Conservation (phyloP, 2,329 filamentous ascomycete species). For the Colletotrichum phormii region DNA sequence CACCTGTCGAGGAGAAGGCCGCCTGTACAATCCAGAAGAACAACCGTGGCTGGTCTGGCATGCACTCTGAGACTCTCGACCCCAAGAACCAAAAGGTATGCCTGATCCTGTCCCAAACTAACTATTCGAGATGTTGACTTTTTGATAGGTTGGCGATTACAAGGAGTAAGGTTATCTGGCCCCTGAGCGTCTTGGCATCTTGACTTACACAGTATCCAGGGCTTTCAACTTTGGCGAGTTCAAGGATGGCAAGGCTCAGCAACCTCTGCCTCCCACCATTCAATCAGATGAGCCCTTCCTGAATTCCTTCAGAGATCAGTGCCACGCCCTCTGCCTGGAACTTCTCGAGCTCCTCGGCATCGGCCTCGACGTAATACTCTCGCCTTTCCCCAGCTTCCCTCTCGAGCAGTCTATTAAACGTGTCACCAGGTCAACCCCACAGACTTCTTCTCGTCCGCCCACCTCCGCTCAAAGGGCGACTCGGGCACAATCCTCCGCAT, state of each 20-base stretch:
- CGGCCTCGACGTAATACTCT: constrained; percentile 72
- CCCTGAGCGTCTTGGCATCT: background rate
- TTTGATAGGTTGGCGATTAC: constrained; percentile 77
- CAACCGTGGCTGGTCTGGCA: constrained; percentile 89
- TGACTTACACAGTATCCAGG: constrained; percentile 56
- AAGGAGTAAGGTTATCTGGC: constrained; percentile 74
- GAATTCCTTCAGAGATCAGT: constrained; percentile 74
- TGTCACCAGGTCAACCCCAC: constrained; percentile 54
- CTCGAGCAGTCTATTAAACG: constrained; percentile 15
- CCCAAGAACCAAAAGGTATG: constrained; percentile 81
- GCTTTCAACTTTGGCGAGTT: constrained; percentile 94
- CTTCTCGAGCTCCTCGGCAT: constrained; percentile 83
- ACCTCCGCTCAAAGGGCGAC: constrained; percentile 55
- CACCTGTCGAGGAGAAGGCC: constrained; percentile 78
- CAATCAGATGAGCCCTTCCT: constrained; percentile 70
- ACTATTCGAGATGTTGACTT: background rate
- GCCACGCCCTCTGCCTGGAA: constrained; percentile 77
- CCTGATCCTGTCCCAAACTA: constrained; percentile 6
- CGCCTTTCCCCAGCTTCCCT: background rate
- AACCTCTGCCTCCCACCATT: constrained; percentile 79
- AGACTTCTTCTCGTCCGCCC: constrained; percentile 67
- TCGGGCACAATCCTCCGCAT: constrained; percentile 74
- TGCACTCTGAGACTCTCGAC: constrained; percentile 90
- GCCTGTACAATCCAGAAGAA: constrained; percentile 80
- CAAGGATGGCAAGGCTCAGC: constrained; percentile 73